phyloP scores from a whole-genome alignment of 345 rosid genomes.

The Aquilaria yunnanensis region DNA sequence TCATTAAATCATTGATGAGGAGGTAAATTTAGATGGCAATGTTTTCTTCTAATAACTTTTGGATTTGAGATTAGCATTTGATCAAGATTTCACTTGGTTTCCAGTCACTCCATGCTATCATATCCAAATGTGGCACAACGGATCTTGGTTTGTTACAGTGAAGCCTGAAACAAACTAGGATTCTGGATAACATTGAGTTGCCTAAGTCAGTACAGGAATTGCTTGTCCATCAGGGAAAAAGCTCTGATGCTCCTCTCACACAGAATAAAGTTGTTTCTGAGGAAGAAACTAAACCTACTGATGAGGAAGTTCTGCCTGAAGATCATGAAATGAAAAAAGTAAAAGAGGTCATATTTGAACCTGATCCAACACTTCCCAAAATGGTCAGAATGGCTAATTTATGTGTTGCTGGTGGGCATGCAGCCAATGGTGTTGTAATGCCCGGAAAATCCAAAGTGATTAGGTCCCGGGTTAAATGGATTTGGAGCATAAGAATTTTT shows the following conservation, averaged over 20 bases:
- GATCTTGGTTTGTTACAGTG: constrained; percentile 44
- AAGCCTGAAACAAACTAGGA: constrained; percentile 67
- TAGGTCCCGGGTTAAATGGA: too few species aligned
- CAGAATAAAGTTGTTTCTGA: constrained; percentile 8
- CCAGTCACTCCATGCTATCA: constrained; percentile 60
- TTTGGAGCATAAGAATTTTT: too few species aligned
- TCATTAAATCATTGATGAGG: constrained; percentile 77
- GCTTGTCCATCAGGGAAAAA: constrained; percentile 39
- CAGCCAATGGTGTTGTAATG: constrained; percentile 80
- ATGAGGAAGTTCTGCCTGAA: not conserved
- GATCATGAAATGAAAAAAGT: constrained; percentile 11
- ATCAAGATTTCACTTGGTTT: constrained; percentile 54
- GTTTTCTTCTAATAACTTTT: constrained; percentile 11
- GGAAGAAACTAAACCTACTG: constrained; percentile 21
- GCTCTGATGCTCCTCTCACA: constrained; percentile 15
- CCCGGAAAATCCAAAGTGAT: too few species aligned
- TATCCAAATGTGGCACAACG: constrained; percentile 47
- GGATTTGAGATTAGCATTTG: constrained; percentile 1
- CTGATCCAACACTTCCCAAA: constrained; percentile 32
- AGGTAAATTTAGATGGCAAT: constrained; percentile 34
- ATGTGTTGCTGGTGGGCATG: constrained; percentile 55
- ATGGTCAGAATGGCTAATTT: constrained; percentile 74
- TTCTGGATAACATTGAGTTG: constrained; percentile 70
- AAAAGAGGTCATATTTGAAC: constrained; percentile 30
- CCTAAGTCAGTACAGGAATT: constrained; percentile 54